phyloP scores from a whole-genome alignment of 2,329 filamentous ascomycete species.

The Colletotrichum magnum region DNA sequence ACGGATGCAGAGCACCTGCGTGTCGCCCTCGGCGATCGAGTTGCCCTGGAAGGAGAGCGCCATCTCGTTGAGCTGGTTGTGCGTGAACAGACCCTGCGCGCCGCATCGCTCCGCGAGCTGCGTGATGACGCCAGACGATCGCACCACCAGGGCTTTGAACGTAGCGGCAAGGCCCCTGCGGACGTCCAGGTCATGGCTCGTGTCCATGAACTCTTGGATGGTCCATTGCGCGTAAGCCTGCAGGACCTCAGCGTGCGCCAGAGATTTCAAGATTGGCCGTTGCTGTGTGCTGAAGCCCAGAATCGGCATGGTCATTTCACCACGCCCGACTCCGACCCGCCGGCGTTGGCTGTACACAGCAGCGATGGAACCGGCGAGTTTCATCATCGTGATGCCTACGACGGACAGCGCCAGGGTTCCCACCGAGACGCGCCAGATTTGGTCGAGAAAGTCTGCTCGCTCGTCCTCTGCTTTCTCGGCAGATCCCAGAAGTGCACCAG shows the following conservation, averaged over 20 bases:
- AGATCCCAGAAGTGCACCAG: slow-evolving; percentile 47
- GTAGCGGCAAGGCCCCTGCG: slow-evolving; percentile 33
- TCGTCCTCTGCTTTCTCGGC: slow-evolving; percentile 36
- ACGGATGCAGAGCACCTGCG: slow-evolving; percentile 47
- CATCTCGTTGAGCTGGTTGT: slow-evolving; percentile 46
- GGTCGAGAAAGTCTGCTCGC: slow-evolving; percentile 46
- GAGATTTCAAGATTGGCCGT: slow-evolving; percentile 43
- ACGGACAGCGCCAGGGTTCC: slow-evolving; percentile 46
- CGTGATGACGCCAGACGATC: slow-evolving; percentile 27
- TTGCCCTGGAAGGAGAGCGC: slow-evolving; percentile 42
- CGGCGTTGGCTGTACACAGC: slow-evolving; percentile 43
- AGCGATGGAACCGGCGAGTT: slow-evolving; percentile 38
- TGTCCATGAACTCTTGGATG: slow-evolving; percentile 30
- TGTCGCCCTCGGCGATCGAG: slow-evolving; percentile 47
- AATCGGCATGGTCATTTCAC: background rate
- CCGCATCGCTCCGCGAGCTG: slow-evolving; percentile 48
- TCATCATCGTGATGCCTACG: slow-evolving; percentile 39
- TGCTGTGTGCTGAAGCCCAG: slow-evolving; percentile 46
- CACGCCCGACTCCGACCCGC: slow-evolving; percentile 23
- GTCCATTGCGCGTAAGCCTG: slow-evolving; percentile 42
- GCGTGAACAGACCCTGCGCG: slow-evolving; percentile 46
- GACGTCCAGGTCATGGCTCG: slow-evolving; percentile 3
- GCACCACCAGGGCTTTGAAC: slow-evolving; percentile 34
- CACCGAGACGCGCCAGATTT: slow-evolving; percentile 45
- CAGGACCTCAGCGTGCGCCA: slow-evolving; percentile 42